These are phyloP conservation scores for Linderina pennispora DNA, from an alignment of 192 early-diverging fungal genomes.

Conservation along the genomic window DNA sequence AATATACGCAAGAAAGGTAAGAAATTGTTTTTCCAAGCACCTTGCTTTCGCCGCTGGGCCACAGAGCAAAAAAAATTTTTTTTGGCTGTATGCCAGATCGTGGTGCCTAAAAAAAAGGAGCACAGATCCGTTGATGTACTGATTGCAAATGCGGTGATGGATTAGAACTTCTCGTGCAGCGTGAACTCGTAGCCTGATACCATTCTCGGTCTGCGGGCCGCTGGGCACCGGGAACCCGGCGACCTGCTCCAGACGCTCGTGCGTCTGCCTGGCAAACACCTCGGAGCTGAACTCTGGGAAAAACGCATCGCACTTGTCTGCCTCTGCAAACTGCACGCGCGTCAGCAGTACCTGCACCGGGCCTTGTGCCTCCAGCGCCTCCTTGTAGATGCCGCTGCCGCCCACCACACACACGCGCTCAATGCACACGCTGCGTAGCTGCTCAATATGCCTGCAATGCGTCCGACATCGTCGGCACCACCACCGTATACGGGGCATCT, in stretches of 20 bases:
- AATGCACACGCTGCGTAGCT: constrained; percentile 6
- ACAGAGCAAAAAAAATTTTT: constrained; percentile 3
- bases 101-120: not conserved
- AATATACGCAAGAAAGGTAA: constrained; percentile 3
- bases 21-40: constrained; percentile 4
- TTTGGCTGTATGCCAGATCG: not conserved
- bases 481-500: constrained; percentile 2
- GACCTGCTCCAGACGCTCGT: constrained; percentile 48
- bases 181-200: constrained; percentile 57
- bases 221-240: constrained; percentile 32
- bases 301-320: constrained; percentile 69
- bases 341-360: constrained; percentile 68
- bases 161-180: constrained; percentile 34
- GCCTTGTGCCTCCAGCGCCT: constrained; percentile 53
- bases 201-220: constrained; percentile 48
- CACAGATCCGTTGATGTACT: too few species aligned
- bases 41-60: too few species aligned
- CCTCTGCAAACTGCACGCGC: constrained; percentile 48
- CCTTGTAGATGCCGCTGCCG: constrained; percentile 67
- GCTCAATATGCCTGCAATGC: constrained; percentile 48
- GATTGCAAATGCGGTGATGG: too few species aligned
- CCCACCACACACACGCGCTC: constrained; percentile 75
- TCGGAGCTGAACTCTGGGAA: constrained; percentile 56
- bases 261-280: constrained; percentile 32
- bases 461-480: constrained; percentile 16